phyloP scores from a whole-genome alignment of 768 basidiomycete genomes.

The Megacollybia marginata region DNA sequence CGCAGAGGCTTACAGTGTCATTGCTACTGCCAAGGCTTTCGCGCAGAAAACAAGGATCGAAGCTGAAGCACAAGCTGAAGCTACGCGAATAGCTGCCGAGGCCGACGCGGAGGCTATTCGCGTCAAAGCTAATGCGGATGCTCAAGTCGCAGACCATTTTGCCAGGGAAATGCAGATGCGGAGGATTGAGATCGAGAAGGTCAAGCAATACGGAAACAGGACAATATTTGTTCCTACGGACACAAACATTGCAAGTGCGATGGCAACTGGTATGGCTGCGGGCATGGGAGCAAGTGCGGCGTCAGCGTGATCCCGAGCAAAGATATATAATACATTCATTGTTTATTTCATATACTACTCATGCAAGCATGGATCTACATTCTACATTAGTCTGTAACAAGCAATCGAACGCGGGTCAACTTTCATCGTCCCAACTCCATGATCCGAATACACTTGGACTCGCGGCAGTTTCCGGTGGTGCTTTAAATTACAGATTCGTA shows the following conservation, averaged over 20 bases:
- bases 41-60: constrained; percentile 67
- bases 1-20: constrained; percentile 65
- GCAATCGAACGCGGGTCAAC: too few relatives aligned
- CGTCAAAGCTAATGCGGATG: constrained; percentile 58
- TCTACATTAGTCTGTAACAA: too few relatives aligned
- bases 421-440: too few relatives aligned
- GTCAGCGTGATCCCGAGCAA: neutral
- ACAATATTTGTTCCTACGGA: constrained; percentile 68
- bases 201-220: constrained; percentile 61
- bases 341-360: too few relatives aligned
- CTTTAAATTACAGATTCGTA: too few relatives aligned
- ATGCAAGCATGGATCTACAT: too few relatives aligned
- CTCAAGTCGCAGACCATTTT: constrained; percentile 52
- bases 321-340: too few relatives aligned
- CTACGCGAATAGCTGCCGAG: constrained; percentile 65
- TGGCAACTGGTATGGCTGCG: constrained; percentile 67
- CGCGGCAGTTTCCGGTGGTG: too few relatives aligned
- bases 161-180: constrained; percentile 73
- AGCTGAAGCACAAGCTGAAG: constrained; percentile 72
- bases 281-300: constrained; percentile 42
- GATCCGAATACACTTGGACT: too few relatives aligned
- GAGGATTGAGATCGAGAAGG: constrained; percentile 54
- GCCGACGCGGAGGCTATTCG: constrained; percentile 68
- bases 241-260: constrained; percentile 49
- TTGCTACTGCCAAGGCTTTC: constrained; percentile 68